Evolutionary conservation across 2,329 filamentous ascomycete genomes (phyloP), one percentile per base, ranked within the genome.

Genomic region (Aspergillus fijiensis): DNA sequence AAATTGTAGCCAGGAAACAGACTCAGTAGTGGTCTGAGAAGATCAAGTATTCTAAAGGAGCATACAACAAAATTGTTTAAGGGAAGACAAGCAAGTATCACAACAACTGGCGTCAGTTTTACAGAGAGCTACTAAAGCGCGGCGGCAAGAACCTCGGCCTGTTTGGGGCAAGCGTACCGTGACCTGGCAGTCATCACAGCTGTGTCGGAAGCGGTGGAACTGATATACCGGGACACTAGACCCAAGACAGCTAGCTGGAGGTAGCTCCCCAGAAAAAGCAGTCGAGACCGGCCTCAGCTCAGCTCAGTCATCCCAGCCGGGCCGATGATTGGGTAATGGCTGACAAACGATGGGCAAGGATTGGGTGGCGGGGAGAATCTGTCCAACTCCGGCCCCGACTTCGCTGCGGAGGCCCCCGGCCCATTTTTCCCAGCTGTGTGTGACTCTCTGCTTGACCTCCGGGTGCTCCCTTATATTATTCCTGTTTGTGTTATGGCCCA

Each of bases 351-450:
- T 47, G 25, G 53, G n/a, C 27, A 23, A n/a, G 48, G 39, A 55
- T 55, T 55, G 53, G 53, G 27, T 31, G 53, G 42, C 53, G 52
- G 39, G 53, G 53, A 55, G 53, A 29, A 21, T 27, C 29, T 33
- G 53, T 39, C 53, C 53, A 55, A 55, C 53, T 55, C 53, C 53
- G 53, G 53, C 53, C 53, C 53, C 53, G 53, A 55, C 53, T 55
- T 55, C 53, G 53, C 53, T 55, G 53, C 53, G 53, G 53, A 55
- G 42, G 42, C 42, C 42, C 39, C 53, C 53, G 53, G 53, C 42
- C 45, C 53, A 49, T 49, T 55, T 55, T 47, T 55, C 42, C 53
- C 29, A 55, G 39, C 45, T 48, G 49, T 45, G 53, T 48, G 53
- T 55, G 42, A 55, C 53, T 55, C n/a, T 19, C 51, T 47, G 19